Conservation (phyloP, 2,329 filamentous ascomycete species). For the Alternaria incomplexa region DNA sequence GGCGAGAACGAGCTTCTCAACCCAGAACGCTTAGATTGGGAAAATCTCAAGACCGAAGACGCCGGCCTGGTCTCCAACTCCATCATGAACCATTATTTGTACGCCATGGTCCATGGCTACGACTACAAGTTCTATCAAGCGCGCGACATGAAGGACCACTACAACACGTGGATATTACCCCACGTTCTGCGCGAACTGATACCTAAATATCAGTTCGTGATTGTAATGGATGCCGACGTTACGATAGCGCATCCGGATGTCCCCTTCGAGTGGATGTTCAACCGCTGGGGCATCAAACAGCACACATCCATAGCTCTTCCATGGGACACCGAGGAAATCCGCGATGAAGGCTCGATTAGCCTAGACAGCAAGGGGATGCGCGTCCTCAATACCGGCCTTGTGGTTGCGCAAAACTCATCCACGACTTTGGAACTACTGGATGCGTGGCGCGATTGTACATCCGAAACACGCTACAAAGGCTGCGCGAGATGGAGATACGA, state of each 20-base stretch:
- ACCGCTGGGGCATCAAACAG: conserved; percentile 53
- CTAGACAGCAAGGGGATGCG: conserved; percentile 44
- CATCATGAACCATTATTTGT: conserved; percentile 24
- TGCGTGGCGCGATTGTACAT: conserved; percentile 41
- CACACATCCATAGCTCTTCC: conserved; percentile 52
- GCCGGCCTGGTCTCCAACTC: conserved; percentile 29
- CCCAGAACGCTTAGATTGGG: conserved; percentile 28
- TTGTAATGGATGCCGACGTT: conserved; percentile 56
- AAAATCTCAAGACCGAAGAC: conserved; percentile 27
- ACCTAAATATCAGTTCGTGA: conserved; percentile 51
- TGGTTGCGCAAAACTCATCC: conserved; percentile 44
- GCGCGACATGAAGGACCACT: conserved; percentile 41
- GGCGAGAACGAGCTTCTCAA: conserved; percentile 30
- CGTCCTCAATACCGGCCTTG: conserved; percentile 50
- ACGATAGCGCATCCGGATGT: conserved; percentile 52
- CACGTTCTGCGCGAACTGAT: conserved; percentile 50
- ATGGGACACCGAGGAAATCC: conserved; percentile 36
- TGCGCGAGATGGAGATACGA: conserved; percentile 36
- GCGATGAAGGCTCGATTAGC: conserved; percentile 27
- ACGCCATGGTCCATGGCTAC: conserved; percentile 53
- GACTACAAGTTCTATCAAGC: conserved; percentile 55
- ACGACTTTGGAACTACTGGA: conserved; percentile 35
- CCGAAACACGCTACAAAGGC: conserved; percentile 29
- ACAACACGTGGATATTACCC: conserved; percentile 54
- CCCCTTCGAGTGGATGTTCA: conserved; percentile 58